Conservation (phyloP, 495 filamentous ascomycete species). For the Xylaria acuta region DNA sequence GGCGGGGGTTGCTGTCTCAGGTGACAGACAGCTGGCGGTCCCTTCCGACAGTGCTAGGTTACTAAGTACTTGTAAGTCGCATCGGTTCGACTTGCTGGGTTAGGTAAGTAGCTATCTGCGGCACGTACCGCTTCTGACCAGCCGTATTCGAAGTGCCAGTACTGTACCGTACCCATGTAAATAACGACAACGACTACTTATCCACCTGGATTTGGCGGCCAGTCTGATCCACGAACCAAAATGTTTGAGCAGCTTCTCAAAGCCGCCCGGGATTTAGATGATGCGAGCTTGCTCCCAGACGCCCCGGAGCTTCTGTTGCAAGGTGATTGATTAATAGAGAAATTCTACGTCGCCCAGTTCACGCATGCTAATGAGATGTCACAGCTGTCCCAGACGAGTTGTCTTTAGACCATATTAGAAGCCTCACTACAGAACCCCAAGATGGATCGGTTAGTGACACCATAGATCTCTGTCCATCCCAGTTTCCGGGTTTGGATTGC, state of each 20-base stretch:
- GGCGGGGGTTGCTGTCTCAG: not conserved
- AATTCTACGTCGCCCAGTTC: not conserved
- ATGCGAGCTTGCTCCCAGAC: not conserved
- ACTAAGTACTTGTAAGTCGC: too few relatives aligned
- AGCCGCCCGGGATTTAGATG: not conserved
- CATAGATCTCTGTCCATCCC: not conserved
- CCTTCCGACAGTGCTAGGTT: not conserved
- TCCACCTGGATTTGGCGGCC: not conserved
- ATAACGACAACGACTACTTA: not conserved
- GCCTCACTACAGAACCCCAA: not conserved
- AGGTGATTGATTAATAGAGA: not conserved
- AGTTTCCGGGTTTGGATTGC: not conserved
- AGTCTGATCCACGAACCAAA: not conserved
- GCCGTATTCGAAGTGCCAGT: not conserved
- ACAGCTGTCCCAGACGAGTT: conserved; percentile 20
- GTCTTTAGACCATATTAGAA: not conserved
- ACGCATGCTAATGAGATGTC: conserved; percentile 8
- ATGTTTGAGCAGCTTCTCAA: conserved; percentile 23
- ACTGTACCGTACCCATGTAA: not conserved
- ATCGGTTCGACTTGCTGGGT: not conserved
- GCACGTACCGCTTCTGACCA: not conserved
- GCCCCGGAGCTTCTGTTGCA: not conserved
- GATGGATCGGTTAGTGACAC: conserved; percentile 13
- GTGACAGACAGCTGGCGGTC: not conserved
- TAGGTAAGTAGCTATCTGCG: not conserved